Conservation (phyloP, 2,329 filamentous ascomycete genomes). For the Septoria petroselini region DNA sequence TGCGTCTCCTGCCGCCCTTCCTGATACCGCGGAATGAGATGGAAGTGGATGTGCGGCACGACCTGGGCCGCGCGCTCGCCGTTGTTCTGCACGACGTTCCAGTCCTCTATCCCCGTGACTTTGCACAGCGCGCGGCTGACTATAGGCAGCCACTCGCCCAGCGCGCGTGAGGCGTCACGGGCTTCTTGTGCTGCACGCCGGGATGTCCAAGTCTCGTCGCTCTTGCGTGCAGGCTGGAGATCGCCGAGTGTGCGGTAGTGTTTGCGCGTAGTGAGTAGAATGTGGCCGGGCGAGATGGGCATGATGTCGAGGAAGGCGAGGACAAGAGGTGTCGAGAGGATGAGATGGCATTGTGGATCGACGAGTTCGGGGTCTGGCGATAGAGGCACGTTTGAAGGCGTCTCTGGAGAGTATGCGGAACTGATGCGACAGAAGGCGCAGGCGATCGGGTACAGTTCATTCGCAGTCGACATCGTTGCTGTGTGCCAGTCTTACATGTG, state of each 20-base stretch:
- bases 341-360: conserved; percentile 51
- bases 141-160: conserved; percentile 61
- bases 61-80: conserved; percentile 84
- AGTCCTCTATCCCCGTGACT: conserved; percentile 72
- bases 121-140: conserved; percentile 68
- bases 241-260: conserved; percentile 79
- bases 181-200: conserved; percentile 22
- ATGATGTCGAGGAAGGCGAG: conserved; percentile 92
- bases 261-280: conserved; percentile 73
- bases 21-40: conserved; percentile 75
- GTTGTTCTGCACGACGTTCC: conserved; percentile 96
- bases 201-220: conserved; percentile 19
- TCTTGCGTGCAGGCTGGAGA: conserved; percentile 41
- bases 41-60: conserved; percentile 90
- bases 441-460: conserved; percentile 42
- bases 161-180: conserved; percentile 27
- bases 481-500: not conserved
- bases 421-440: conserved; percentile 62
- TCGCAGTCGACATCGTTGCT: conserved; percentile 21
- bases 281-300: conserved; percentile 77
- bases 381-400: conserved; percentile 33
- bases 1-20: conserved; percentile 54
- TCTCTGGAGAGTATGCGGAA: conserved; percentile 51
- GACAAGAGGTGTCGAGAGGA: conserved; percentile 73
- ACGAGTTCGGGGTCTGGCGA: conserved; percentile 37